Percentiles rank a stretch among this genome's conserved stretches.
phyloP scores from a whole-genome alignment of 768 basidiomycete genomes.

The Floccularia luteovirens region DNA sequence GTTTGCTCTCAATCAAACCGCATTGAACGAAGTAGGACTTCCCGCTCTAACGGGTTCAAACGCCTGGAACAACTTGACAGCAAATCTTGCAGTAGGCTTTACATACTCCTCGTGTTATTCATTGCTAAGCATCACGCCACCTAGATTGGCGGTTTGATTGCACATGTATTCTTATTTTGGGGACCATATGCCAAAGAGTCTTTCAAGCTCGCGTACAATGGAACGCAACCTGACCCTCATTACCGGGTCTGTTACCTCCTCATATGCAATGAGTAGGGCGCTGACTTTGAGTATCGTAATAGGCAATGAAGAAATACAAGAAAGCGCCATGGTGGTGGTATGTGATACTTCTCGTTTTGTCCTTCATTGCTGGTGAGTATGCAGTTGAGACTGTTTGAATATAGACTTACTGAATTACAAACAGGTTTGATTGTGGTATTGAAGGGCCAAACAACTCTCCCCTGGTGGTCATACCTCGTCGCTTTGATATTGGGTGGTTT shows the following conservation, averaged over 20 bases:
- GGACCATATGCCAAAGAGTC: constrained; percentile 39
- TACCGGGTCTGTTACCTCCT: constrained; percentile 27
- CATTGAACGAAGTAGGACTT: constrained; percentile 22
- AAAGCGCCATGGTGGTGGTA: constrained; percentile 64
- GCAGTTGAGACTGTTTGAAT: not conserved
- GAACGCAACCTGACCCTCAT: constrained; percentile 48
- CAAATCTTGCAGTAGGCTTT: constrained; percentile 35
- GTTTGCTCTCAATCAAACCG: constrained; percentile 29
- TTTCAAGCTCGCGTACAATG: constrained; percentile 37
- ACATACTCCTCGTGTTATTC: not conserved
- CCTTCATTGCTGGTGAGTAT: constrained; percentile 47
- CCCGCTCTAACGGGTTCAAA: constrained; percentile 26
- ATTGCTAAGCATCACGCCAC: not conserved
- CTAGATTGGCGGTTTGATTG: constrained; percentile 54
- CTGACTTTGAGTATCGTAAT: not conserved
- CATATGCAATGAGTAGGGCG: not conserved
- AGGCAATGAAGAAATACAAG: constrained; percentile 52
- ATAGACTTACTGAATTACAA: not conserved
- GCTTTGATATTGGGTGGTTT: constrained; percentile 45
- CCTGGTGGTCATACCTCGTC: constrained; percentile 56
- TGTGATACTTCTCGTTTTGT: constrained; percentile 31
- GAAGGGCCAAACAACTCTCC: constrained; percentile 53
- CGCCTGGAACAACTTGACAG: constrained; percentile 25
- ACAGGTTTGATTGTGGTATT: constrained; percentile 47
- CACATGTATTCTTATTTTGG: constrained; percentile 53